phyloP scores from a whole-genome alignment of 169 alveolate species.

The Plasmodium vinckei region DNA sequence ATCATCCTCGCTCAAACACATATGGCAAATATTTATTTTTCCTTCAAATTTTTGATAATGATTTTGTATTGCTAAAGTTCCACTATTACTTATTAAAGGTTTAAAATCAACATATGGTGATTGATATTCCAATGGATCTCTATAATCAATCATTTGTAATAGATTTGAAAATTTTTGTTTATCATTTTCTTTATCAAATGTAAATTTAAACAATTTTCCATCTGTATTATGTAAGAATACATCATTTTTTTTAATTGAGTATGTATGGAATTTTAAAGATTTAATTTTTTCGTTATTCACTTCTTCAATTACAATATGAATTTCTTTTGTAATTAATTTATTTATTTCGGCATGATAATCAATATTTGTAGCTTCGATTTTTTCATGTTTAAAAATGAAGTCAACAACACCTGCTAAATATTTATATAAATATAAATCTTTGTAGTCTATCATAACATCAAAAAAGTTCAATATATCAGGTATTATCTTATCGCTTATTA shows the following conservation, averaged over 20 bases:
- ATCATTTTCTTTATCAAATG: conserved; percentile 20
- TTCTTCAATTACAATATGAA: conserved; percentile 41
- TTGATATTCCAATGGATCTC: conserved; percentile 43
- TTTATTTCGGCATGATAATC: conserved; percentile 52
- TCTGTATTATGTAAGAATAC: conserved; percentile 29
- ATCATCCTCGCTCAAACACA: conserved; percentile 39
- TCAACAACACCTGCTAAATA: conserved; percentile 38
- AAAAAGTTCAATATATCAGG: conserved; percentile 22
- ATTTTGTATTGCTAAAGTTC: conserved; percentile 34
- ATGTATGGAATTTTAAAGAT: conserved; percentile 29
- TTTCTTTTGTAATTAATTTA: conserved; percentile 40
- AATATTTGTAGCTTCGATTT: background rate
- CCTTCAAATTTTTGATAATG: conserved; percentile 24
- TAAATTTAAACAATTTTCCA: conserved; percentile 37
- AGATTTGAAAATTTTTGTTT: conserved; percentile 18
- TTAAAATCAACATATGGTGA: conserved; percentile 24
- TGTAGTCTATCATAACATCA: conserved; percentile 30
- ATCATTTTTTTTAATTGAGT: conserved; percentile 16
- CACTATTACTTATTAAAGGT: conserved; percentile 39
- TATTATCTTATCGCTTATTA: conserved; percentile 34
- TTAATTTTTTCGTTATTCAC: conserved; percentile 40
- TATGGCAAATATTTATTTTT: conserved; percentile 18
- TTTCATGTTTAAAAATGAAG: conserved; percentile 18
- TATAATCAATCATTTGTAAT: conserved; percentile 1
- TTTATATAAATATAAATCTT: conserved; percentile 25